Evolutionary conservation across 768 basidiomycete species (phyloP), one percentile per base, ranked within the genome.

Genomic region (Dacryopinax spathularia): DNA sequence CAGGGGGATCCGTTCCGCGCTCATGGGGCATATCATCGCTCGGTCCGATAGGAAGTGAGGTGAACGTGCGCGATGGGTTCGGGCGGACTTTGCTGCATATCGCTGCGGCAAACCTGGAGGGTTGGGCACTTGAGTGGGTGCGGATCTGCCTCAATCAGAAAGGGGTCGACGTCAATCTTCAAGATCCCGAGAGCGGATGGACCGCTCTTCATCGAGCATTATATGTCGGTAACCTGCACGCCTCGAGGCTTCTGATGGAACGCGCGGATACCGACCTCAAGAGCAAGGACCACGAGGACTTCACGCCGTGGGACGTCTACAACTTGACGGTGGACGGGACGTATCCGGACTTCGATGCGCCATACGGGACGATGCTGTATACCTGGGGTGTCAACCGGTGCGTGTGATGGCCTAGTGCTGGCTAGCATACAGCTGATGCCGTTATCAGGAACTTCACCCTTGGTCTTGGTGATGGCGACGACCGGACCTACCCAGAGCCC

Each of bases 221-320:
- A 68, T 96, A 92, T 71, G 73, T 78, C 35, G 90, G 89, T 0
- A 91, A 92, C 68, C 65, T 93, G 9, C 78, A 84, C 59, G 81
- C 82, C 44, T 86, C 81, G 2, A 75, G 89, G 48, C 77, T 93
- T 34, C 80, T 98, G 6, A 75, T 96, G 61, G 83, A 86, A 69
- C 82, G 84, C 36, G 69, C 79, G 22, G 91, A 95, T 69, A 83
- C 83, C 25, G 89, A 96, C 71, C 74, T 77, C 0, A 75, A 80
- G 3, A 67, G 88, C 64, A 91, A 91, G 71, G 95, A 97, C 70
- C 70, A 77, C 31, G 95, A 97, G 68, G 95, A 89, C 0, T 88
- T 94, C 72, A 91, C 91, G 0, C 85, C 92, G 0, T 91, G 91
- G 66, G 94, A 98, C 70, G 75, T 98, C 34, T 96, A 91, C 75